A percentile compares a stretch with the other conserved stretches of the same genome.
Conservation (phyloP, 352 stramenopile genomes). For the Phytopythium ostracodes region DNA sequence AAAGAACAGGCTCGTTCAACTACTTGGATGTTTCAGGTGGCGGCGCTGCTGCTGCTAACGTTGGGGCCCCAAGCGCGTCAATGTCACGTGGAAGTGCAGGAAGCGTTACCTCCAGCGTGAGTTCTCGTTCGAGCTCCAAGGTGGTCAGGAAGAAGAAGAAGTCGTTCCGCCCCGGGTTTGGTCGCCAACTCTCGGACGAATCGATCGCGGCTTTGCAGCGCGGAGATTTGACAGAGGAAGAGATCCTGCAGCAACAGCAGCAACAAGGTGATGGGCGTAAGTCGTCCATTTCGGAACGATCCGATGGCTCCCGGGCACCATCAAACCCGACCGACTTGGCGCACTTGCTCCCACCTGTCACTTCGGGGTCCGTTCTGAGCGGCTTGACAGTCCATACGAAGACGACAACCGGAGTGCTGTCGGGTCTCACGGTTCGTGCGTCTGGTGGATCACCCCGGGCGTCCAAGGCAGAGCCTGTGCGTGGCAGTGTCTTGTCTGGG, state of each 20-base stretch:
- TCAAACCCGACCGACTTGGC: constrained; percentile 57
- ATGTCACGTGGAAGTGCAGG: constrained; percentile 23
- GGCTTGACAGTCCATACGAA: constrained; percentile 58
- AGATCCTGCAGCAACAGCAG: constrained; percentile 45
- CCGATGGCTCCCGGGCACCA: constrained; percentile 23
- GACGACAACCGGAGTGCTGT: constrained; percentile 32
- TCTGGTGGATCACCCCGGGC: constrained; percentile 24
- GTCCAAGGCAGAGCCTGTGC: constrained; percentile 19
- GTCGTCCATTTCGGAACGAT: constrained; percentile 16
- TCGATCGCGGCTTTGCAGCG: constrained; percentile 71
- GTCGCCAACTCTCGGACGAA: constrained; percentile 80
- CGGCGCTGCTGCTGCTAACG: constrained; percentile 3
- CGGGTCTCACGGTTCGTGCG: constrained; percentile 65
- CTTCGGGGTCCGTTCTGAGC: constrained; percentile 51
- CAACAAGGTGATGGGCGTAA: constrained; percentile 11
- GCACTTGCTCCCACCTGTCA: constrained; percentile 58
- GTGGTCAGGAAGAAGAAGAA: constrained; percentile 84
- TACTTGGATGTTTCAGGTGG: constrained; percentile 45
- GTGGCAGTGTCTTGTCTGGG: constrained; percentile 41
- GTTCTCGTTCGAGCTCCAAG: constrained; percentile 36
- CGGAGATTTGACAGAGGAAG: constrained; percentile 70
- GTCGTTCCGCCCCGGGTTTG: constrained; percentile 80
- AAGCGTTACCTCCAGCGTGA: constrained; percentile 24
- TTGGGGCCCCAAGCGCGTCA: constrained; percentile 5
- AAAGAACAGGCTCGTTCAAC: constrained; percentile 48